These are phyloP conservation scores for Neophaeococcomyces mojaviensis DNA, from an alignment of 2,329 filamentous ascomycete species.

Conservation along the genomic window DNA sequence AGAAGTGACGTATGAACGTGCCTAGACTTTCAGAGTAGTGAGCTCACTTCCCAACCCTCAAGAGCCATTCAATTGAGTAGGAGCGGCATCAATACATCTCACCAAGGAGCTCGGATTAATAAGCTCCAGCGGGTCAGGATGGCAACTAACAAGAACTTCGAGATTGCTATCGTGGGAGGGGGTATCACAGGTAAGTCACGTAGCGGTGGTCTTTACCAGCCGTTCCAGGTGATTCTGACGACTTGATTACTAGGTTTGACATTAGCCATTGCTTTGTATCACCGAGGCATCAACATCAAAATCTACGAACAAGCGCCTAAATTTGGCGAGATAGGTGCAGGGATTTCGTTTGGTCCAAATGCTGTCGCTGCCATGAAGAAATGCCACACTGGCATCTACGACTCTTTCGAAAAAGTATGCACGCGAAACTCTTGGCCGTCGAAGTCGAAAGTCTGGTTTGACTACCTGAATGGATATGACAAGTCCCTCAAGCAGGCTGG, in stretches of 20 bases:
- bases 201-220: slow-evolving; percentile 9
- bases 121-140: neutral
- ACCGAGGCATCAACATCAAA: slow-evolving; percentile 21
- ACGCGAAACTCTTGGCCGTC: slow-evolving; percentile 25
- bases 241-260: neutral
- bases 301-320: slow-evolving; percentile 42
- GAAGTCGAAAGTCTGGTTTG: slow-evolving; percentile 36
- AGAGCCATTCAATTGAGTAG: no score
- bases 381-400: slow-evolving; percentile 34
- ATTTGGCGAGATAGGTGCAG: slow-evolving; percentile 48
- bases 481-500: slow-evolving; percentile 16
- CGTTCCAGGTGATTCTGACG: no score
- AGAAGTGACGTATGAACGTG: no score
- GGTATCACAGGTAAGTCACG: slow-evolving; percentile 25
- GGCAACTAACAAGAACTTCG: slow-evolving; percentile 14
- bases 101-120: no score
- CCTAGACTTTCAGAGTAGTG: no score
- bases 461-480: slow-evolving; percentile 32
- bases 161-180: slow-evolving; percentile 27
- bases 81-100: no score
- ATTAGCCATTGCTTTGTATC: slow-evolving; percentile 21
- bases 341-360: slow-evolving; percentile 43
- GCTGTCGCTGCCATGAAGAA: slow-evolving; percentile 42
- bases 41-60: no score
- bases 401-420: slow-evolving; percentile 33